Conservation (phyloP, 768 basidiomycete genomes). For the Russula brevipes region DNA sequence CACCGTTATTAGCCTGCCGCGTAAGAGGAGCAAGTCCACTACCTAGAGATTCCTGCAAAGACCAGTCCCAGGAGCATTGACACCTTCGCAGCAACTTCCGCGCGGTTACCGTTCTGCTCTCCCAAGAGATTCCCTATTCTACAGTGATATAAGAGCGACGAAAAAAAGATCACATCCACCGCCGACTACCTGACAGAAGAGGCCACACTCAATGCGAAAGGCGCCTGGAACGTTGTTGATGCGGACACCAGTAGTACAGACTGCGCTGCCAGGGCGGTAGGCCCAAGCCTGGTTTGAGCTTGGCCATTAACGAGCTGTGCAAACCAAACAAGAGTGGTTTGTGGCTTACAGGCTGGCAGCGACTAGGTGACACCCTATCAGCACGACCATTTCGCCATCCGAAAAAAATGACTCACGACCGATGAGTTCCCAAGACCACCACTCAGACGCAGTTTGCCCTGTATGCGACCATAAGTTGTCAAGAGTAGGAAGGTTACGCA, state of each 20-base stretch:
- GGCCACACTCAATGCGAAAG: constrained; percentile 77
- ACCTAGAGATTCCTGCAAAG: constrained; percentile 68
- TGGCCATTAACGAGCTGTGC: constrained; percentile 26
- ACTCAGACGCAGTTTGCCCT: constrained; percentile 83
- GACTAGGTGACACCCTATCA: constrained; percentile 33
- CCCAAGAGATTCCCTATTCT: constrained; percentile 90
- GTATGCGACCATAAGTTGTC: not conserved
- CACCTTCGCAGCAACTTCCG: constrained; percentile 59
- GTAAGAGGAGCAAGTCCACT: constrained; percentile 10
- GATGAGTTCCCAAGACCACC: constrained; percentile 96
- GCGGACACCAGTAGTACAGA: constrained; percentile 76
- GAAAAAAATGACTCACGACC: constrained; percentile 38
- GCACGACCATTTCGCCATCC: not conserved
- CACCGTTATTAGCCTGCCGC: not conserved
- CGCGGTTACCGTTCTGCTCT: constrained; percentile 67
- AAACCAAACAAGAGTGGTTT: not conserved
- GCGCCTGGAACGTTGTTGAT: constrained; percentile 76
- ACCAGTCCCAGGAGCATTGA: constrained; percentile 60
- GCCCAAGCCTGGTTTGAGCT: constrained; percentile 54
- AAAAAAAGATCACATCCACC: not conserved
- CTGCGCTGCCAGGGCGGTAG: constrained; percentile 79
- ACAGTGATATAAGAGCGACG: not conserved
- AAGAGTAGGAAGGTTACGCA: not conserved
- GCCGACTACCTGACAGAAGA: constrained; percentile 68
- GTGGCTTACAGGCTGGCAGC: constrained; percentile 47